Evolutionary conservation across 306 rosid genomes (phyloP).

Genomic region (Medicago truncatula): MtrunA17r5.0-ANR NC_053042.1:53424501-53425000

Average conservation of each 20-base stretch:
- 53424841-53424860: not conserved
- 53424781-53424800: not conserved
- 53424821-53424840: not conserved
- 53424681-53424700: not conserved
- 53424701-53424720: conserved; percentile 45
- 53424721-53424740: conserved; percentile 12
- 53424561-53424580: conserved; percentile 74
- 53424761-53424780: not conserved
- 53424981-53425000: too few relatives aligned
- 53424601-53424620: conserved; percentile 89
- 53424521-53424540: conserved; percentile 85
- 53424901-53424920: not conserved
- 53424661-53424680: not conserved
- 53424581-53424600: conserved; percentile 67
- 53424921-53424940: too few relatives aligned
- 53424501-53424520: conserved; percentile 89
- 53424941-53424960: not conserved
- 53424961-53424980: too few relatives aligned
- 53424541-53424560: conserved; percentile 91
- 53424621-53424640: conserved; percentile 62
- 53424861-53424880: not conserved
- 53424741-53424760: not conserved
- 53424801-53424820: conserved; percentile 2
- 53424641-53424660: conserved; percentile 48
- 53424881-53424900: not conserved